Conservation (phyloP, 768 basidiomycete species). For the Boletus pseudo-olivaceus region DNA sequence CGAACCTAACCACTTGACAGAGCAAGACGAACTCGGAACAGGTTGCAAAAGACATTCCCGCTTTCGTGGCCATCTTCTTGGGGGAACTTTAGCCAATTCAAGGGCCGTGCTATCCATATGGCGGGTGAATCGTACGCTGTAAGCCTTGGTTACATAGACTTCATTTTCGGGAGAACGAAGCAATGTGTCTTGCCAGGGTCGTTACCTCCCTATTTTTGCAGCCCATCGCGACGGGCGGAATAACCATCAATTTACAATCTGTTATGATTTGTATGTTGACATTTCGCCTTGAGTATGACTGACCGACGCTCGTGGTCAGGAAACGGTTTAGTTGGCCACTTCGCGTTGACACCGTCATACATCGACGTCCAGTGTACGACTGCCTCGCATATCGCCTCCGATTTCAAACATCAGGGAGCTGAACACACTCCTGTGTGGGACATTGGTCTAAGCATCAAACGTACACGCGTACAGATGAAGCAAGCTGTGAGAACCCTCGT, state of each 20-base stretch:
- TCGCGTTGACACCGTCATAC: conserved; percentile 36
- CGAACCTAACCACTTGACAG: conserved; percentile 26
- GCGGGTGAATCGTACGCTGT: conserved; percentile 54
- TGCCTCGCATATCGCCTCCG: conserved; percentile 40
- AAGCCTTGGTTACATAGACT: background rate
- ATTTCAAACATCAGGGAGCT: conserved; percentile 8
- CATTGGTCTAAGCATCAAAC: background rate
- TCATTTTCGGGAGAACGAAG: background rate
- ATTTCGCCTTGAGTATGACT: background rate
- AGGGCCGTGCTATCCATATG: conserved; percentile 57
- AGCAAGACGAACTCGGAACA: conserved; percentile 59
- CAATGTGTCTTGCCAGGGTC: conserved; percentile 33
- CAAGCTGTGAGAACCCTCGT: conserved; percentile 27
- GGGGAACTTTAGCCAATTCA: conserved; percentile 64
- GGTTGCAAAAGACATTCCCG: conserved; percentile 61
- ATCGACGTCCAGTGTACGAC: conserved; percentile 52
- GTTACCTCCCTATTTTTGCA: conserved; percentile 46
- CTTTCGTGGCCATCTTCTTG: conserved; percentile 68
- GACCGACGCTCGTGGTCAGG: conserved; percentile 18
- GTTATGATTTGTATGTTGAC: conserved; percentile 39
- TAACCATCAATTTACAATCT: conserved; percentile 44
- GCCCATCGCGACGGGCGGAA: conserved; percentile 40
- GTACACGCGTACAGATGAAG: conserved; percentile 39
- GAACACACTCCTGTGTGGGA: background rate
- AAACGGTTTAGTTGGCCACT: conserved; percentile 40